Conservation (phyloP, 2,329 filamentous ascomycete genomes). For the Ascocoryne sarcoides region DNA sequence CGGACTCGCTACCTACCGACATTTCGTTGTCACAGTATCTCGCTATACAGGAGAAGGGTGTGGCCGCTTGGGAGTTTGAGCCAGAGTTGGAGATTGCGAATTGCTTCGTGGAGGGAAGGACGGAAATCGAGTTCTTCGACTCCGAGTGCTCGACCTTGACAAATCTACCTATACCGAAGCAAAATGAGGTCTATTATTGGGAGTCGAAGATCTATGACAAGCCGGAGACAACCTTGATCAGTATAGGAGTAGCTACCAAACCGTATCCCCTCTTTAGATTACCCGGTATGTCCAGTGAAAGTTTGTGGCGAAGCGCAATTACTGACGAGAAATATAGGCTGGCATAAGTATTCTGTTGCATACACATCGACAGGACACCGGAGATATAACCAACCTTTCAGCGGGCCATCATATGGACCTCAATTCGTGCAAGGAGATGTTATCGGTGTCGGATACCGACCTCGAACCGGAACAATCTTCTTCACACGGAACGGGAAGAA, state of each 20-base stretch:
- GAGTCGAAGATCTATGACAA: slow-evolving; percentile 98
- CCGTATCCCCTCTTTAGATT: slow-evolving; percentile 92
- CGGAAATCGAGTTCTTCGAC: slow-evolving; percentile 98
- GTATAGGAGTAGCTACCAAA: slow-evolving; percentile 92
- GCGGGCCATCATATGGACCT: slow-evolving; percentile 69
- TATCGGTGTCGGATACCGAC: slow-evolving; percentile 88
- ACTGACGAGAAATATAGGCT: slow-evolving; percentile 44
- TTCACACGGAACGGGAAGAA: slow-evolving; percentile 98
- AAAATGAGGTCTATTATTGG: slow-evolving; percentile 99
- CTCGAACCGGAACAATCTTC: slow-evolving; percentile 89
- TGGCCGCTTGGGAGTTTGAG: slow-evolving; percentile 99
- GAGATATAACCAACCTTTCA: slow-evolving; percentile 89
- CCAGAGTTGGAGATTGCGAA: slow-evolving; percentile 98
- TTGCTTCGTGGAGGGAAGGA: slow-evolving; percentile 93
- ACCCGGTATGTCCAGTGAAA: slow-evolving; percentile 56
- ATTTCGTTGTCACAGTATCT: slow-evolving; percentile 96
- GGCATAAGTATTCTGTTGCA: slow-evolving; percentile 85
- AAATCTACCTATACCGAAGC: slow-evolving; percentile 92
- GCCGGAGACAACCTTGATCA: slow-evolving; percentile 76
- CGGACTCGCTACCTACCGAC: slow-evolving; percentile 90
- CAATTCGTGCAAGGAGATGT: slow-evolving; percentile 88
- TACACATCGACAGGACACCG: slow-evolving; percentile 84
- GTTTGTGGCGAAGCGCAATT: not conserved
- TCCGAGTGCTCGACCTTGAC: slow-evolving; percentile 78
- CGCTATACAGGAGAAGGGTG: slow-evolving; percentile 97